These are phyloP conservation scores for Stevia rebaudiana DNA, from an alignment of 140 eudicot species.

Conservation along the genomic window DNA sequence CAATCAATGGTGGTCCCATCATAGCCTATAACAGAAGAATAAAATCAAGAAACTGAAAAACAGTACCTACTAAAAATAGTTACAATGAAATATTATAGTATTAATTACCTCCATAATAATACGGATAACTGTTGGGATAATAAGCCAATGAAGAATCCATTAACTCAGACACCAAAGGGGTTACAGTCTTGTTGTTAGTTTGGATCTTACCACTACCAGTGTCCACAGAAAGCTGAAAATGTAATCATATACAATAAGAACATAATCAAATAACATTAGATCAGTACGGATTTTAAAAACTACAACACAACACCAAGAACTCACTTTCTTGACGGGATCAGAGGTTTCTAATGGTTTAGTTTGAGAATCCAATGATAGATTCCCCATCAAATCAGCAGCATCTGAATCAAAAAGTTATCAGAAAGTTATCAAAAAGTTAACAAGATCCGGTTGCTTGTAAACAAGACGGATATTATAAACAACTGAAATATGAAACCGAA, in stretches of 20 bases:
- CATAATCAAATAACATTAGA: neutral
- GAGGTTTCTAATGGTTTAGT: constrained; percentile 45
- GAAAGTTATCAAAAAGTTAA: constrained; percentile 20
- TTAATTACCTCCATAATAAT: constrained; percentile 53
- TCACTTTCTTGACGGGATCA: constrained; percentile 65
- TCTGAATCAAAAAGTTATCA: constrained; percentile 41
- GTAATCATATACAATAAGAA: neutral
- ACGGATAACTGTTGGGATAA: constrained; percentile 47
- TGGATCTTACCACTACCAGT: constrained; percentile 34
- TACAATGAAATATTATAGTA: no score
- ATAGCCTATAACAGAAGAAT: constrained; percentile 33
- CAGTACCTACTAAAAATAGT: neutral
- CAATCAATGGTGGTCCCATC: constrained; percentile 46
- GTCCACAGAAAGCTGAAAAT: constrained; percentile 44
- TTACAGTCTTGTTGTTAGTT: constrained; percentile 42
- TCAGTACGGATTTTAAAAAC: neutral
- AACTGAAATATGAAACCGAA: neutral
- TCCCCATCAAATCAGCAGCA: constrained; percentile 73
- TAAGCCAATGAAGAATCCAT: constrained; percentile 46
- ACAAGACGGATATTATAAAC: neutral
- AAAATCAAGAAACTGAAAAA: neutral
- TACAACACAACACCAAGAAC: neutral
- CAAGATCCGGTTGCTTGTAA: neutral
- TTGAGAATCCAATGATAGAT: constrained; percentile 65
- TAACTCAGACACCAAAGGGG: constrained; percentile 44